phyloP scores from a whole-genome alignment of 2,329 filamentous ascomycete genomes.

The Colletotrichum spinosum region DNA sequence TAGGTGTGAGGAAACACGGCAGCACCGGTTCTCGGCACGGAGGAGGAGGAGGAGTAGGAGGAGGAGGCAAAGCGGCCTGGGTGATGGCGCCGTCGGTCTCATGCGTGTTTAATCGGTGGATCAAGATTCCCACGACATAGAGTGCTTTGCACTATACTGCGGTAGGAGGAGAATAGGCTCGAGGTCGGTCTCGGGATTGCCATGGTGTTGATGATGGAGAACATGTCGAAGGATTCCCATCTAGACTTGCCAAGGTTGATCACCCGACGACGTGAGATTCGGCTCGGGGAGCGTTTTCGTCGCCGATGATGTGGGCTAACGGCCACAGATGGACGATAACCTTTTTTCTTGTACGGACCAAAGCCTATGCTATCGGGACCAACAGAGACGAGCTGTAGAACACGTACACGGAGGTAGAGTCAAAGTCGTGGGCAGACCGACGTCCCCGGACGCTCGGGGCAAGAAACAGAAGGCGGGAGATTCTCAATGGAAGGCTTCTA shows the following conservation, averaged over 20 bases:
- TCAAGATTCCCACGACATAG: not conserved
- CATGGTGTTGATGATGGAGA: no score
- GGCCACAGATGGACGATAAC: not conserved
- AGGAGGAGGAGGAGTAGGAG: not conserved
- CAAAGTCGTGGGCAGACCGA: not conserved
- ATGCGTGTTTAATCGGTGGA: constrained; percentile 18
- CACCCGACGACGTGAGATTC: constrained; percentile 23
- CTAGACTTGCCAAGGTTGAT: not conserved
- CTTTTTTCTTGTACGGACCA: not conserved
- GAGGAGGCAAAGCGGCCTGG: constrained; percentile 18
- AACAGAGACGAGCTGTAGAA: not conserved
- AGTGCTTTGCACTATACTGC: no score
- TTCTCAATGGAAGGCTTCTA: constrained; percentile 29
- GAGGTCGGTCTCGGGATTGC: constrained; percentile 1
- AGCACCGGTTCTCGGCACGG: constrained; percentile 1
- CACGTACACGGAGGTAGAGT: not conserved
- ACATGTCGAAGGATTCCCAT: not conserved
- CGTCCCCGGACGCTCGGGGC: constrained; percentile 3
- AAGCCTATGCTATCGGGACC: no score
- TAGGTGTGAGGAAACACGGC: constrained; percentile 25
- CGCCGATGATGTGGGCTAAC: constrained; percentile 5
- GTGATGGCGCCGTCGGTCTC: constrained; percentile 16
- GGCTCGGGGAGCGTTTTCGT: constrained; percentile 15
- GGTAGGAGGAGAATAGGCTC: not conserved
- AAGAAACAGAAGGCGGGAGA: constrained; percentile 20